Percentiles rank a stretch among this genome's conserved stretches.
phyloP scores from a whole-genome alignment of 495 filamentous ascomycete genomes.

The Massariosphaeria phaeospora region DNA sequence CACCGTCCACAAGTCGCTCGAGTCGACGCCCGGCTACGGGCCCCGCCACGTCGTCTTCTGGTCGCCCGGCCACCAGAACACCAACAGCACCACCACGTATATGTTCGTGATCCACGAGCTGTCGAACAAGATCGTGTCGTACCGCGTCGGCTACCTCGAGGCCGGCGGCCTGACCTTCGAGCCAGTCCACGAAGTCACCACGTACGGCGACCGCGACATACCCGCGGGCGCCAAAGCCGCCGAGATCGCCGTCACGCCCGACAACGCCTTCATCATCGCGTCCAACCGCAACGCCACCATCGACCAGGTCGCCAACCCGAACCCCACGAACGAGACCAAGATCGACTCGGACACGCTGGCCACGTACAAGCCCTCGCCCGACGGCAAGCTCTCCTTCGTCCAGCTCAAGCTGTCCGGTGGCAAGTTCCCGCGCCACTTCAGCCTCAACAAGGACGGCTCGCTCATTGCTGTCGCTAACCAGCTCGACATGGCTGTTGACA shows the following conservation, averaged over 20 bases:
- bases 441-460: conserved; percentile 33
- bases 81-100: not conserved
- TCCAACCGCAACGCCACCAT: conserved; percentile 57
- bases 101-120: conserved; percentile 39
- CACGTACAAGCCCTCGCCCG: conserved; percentile 35
- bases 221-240: conserved; percentile 46
- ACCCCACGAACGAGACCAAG: conserved; percentile 30
- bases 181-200: conserved; percentile 25
- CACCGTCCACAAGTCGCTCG: conserved; percentile 22
- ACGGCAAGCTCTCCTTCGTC: conserved; percentile 36
- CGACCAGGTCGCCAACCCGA: conserved; percentile 38
- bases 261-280: conserved; percentile 56
- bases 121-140: conserved; percentile 33
- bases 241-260: conserved; percentile 59
- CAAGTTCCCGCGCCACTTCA: conserved; percentile 41
- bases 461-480: conserved; percentile 41
- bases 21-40: conserved; percentile 31
- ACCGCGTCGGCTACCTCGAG: conserved; percentile 34
- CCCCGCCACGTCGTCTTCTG: conserved; percentile 43
- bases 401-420: conserved; percentile 43
- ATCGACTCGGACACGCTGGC: conserved; percentile 45
- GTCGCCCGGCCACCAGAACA: conserved; percentile 12
- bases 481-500: conserved; percentile 25
- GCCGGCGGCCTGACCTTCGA: conserved; percentile 34
- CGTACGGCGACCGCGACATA: conserved; percentile 27